Base-by-base conservation (phyloP, 495 filamentous ascomycete genomes). In the Cryomyces minteri region DNA sequence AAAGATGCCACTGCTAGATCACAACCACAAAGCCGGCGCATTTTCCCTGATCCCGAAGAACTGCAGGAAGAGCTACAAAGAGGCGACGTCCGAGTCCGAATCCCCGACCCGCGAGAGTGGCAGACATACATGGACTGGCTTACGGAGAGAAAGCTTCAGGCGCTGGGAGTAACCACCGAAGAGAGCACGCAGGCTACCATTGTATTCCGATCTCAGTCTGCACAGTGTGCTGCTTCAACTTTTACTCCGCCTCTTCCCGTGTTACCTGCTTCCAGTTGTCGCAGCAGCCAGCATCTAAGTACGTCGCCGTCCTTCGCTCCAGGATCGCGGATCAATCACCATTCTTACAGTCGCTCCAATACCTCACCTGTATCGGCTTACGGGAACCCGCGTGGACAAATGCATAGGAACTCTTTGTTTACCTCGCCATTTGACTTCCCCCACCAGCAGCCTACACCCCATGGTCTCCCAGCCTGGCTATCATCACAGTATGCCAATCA, bases 81-180 rank as follows among this genome's bases (percentile, higher is more conserved):
- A 30, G 59, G 68, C 41, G 54, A 62, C 11, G 78, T 70, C 52
- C 64, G 63, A 43, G 78, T 95, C 43, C 70, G 68, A 34, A 77
- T 98, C 54, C 90, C 92, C 0, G 79, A 94, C 59, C 68, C 70
- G 38, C 56, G 62, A 62, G 82, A 80, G 30, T 95, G 90, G 88
- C 78, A 84, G 55, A 64, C 71, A 11, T 94, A 96, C 62, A 82
- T 88, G 31, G 68, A 79, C 41, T 71, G 73, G 43, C 60, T 95
- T 43, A 77, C 79, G 54, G 90, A 98, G 61, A 82, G 87, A 48
- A 98, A 93, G 63, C 68, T 98, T 37, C 77, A 83, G 32, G 85
- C 87, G 42, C 70, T 98, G 40, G 90, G 90, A 39, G 90, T 95
- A 2, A 81, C 71, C 12, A 68, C 80, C 44, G 80, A 76, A 25